Conservation (phyloP, 306 rosid species). For the Astragalus glycyphyllos region DNA sequence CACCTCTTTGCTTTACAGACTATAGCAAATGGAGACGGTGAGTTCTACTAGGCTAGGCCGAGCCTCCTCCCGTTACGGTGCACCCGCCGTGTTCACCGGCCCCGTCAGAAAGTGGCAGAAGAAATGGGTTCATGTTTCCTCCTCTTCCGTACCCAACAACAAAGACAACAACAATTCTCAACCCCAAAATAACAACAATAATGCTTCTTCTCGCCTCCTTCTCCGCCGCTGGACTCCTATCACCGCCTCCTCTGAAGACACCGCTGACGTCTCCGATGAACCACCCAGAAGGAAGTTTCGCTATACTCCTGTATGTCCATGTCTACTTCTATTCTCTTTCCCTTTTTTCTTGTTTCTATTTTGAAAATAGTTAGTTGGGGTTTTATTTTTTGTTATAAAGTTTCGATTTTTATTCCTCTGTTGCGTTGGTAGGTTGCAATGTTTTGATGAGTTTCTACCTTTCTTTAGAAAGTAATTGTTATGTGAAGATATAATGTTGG, state of each 20-base stretch:
- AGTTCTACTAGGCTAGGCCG: slow-evolving; percentile 89
- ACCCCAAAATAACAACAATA: slow-evolving; percentile 30
- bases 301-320: slow-evolving; percentile 78
- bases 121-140: slow-evolving; percentile 86
- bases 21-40: slow-evolving; percentile 72
- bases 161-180: neutral
- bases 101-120: slow-evolving; percentile 97
- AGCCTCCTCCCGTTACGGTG: slow-evolving; percentile 90
- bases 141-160: slow-evolving; percentile 41
- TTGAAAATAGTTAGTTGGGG: neutral
- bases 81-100: slow-evolving; percentile 87
- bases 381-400: neutral
- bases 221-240: slow-evolving; percentile 98
- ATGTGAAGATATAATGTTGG: slow-evolving; percentile 1
- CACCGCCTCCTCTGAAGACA: slow-evolving; percentile 34
- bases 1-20: no score
- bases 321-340: neutral
- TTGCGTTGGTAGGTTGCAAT: neutral
- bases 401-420: slow-evolving; percentile 18
- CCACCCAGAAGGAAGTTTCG: slow-evolving; percentile 94
- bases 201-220: slow-evolving; percentile 63
- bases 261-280: slow-evolving; percentile 53
- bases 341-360: slow-evolving; percentile 1
- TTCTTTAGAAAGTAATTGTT: neutral
- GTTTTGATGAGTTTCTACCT: slow-evolving; percentile 9